phyloP scores from a whole-genome alignment of 2,329 filamentous ascomycete species.

The Leptoxyphium fumago region DNA sequence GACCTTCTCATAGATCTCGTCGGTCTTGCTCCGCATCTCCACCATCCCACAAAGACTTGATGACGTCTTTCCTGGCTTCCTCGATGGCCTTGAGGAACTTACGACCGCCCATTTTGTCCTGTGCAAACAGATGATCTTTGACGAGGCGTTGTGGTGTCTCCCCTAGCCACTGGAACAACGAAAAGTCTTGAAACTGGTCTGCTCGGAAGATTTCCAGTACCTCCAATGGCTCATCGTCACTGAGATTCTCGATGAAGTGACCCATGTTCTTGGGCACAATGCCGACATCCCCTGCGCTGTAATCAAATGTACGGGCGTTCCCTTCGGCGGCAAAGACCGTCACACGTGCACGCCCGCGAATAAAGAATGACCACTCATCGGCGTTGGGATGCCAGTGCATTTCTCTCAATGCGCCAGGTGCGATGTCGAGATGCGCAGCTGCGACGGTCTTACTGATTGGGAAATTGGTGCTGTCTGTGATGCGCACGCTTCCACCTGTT shows the following conservation, averaged over 20 bases:
- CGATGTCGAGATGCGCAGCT: conserved; percentile 55
- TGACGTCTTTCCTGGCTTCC: conserved; percentile 42
- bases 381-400: conserved; percentile 75
- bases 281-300: conserved; percentile 58
- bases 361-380: conserved; percentile 72
- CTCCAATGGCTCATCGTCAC: conserved; percentile 57
- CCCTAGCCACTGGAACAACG: conserved; percentile 60
- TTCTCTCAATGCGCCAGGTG: conserved; percentile 58
- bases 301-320: conserved; percentile 61
- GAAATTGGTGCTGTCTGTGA: conserved; percentile 64
- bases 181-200: conserved; percentile 58
- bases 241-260: conserved; percentile 68
- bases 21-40: neutral
- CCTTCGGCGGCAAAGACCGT: conserved; percentile 60
- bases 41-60: conserved; percentile 13
- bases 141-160: conserved; percentile 52
- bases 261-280: conserved; percentile 65
- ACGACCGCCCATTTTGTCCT: conserved; percentile 45
- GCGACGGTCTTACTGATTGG: conserved; percentile 58
- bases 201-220: conserved; percentile 56
- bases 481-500: conserved; percentile 56
- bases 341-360: conserved; percentile 54
- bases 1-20: too few relatives aligned
- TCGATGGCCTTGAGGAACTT: conserved; percentile 49
- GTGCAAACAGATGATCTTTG: conserved; percentile 49